A percentile compares a stretch with the other conserved stretches of the same genome.
Evolutionary conservation across 2,329 filamentous ascomycete genomes (phyloP).

Genomic region (Colletotrichum coccodes): DNA sequence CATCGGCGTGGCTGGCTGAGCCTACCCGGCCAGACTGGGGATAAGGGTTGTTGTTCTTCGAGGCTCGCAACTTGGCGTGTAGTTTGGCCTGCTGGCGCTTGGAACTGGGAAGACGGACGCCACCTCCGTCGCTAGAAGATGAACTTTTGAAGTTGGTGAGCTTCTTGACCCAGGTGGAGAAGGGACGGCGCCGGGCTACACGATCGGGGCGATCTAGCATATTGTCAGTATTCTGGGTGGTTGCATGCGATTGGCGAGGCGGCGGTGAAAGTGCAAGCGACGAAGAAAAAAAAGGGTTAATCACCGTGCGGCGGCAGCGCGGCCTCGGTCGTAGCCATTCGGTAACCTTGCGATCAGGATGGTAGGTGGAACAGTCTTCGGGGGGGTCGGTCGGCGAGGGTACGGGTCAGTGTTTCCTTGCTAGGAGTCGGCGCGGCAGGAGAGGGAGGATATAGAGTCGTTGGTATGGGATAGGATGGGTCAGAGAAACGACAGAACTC

Average conservation of each 20-base stretch:
- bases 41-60: conserved; percentile 90
- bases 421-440: background rate
- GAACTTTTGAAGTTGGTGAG: conserved; percentile 83
- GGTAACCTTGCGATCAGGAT: conserved; percentile 10
- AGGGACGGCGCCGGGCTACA: conserved; percentile 80
- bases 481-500: background rate
- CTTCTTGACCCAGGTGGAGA: conserved; percentile 94
- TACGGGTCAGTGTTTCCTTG: background rate
- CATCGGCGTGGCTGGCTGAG: conserved; percentile 38
- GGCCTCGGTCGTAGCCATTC: conserved; percentile 37
- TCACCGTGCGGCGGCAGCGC: conserved; percentile 36
- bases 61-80: conserved; percentile 65
- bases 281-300: background rate
- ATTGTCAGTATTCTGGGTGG: conserved; percentile 41
- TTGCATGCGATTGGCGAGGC: conserved; percentile 31
- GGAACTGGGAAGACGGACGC: conserved; percentile 42
- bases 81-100: conserved; percentile 55
- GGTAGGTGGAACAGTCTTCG: background rate
- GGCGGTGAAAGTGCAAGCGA: background rate
- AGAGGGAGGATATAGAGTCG: background rate
- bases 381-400: too few relatives aligned
- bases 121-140: conserved; percentile 65
- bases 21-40: conserved; percentile 77
- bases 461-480: background rate
- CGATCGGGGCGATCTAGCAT: conserved; percentile 72